Conservation (phyloP, 1,284 basidiomycete species). For the Puccinia coronata region DNA sequence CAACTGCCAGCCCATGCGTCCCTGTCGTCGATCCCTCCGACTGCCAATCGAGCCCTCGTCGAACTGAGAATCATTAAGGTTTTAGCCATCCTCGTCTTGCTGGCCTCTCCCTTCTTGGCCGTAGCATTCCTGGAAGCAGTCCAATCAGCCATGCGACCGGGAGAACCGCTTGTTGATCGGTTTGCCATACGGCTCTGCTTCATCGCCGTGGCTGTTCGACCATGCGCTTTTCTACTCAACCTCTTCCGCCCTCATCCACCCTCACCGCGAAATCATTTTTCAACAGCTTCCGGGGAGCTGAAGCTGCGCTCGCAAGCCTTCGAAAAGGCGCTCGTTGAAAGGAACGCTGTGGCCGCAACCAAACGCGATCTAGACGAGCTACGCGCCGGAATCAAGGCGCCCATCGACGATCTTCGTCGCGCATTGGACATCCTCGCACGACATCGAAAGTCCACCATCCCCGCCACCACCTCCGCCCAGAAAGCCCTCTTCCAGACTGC, state of each 20-base stretch:
- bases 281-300: constrained; percentile 1
- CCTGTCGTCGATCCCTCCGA: neutral
- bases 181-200: constrained; percentile 12
- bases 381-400: neutral
- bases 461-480: constrained; percentile 1
- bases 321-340: neutral
- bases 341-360: neutral
- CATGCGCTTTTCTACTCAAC: neutral
- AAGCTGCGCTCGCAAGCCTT: neutral
- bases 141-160: constrained; percentile 23
- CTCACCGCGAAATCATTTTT: neutral
- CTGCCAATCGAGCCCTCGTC: constrained; percentile 5
- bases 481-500: constrained; percentile 8
- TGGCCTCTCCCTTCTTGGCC: constrained; percentile 25
- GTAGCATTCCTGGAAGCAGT: constrained; percentile 12
- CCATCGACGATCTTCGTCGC: constrained; percentile 20
- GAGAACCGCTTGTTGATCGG: constrained; percentile 20
- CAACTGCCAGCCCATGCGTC: neutral
- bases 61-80: constrained; percentile 11
- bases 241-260: constrained; percentile 10
- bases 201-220: constrained; percentile 26
- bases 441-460: constrained; percentile 10
- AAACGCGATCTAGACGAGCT: neutral
- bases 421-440: constrained; percentile 10
- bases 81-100: neutral